These are phyloP conservation scores for Clitopilus passeckerianus DNA, from an alignment of 768 basidiomycete species.

Conservation along the genomic window DNA sequence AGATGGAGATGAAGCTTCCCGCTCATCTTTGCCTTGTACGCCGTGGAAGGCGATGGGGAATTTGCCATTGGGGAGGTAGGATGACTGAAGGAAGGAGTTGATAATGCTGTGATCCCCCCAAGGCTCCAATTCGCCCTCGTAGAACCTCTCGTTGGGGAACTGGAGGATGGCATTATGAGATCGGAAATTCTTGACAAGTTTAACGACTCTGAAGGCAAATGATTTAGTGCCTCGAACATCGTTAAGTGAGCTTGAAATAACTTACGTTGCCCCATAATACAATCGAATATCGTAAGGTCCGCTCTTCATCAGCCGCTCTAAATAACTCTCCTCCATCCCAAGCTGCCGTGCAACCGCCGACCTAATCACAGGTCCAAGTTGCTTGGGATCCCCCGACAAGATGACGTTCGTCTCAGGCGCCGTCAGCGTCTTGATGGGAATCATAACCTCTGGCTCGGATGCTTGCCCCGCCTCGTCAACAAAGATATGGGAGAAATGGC, in stretches of 20 bases:
- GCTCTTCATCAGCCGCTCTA: constrained; percentile 53
- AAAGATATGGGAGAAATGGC: constrained; percentile 66
- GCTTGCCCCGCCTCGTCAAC: constrained; percentile 72
- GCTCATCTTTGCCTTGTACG: constrained; percentile 53
- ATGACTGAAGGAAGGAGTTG: constrained; percentile 30
- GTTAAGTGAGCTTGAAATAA: background rate
- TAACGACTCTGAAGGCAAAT: constrained; percentile 43
- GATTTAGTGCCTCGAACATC: background rate
- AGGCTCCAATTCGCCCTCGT: constrained; percentile 44
- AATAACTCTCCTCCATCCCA: constrained; percentile 54
- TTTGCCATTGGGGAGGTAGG: constrained; percentile 33
- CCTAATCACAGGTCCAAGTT: constrained; percentile 64
- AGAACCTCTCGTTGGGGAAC: constrained; percentile 61
- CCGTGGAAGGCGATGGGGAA: constrained; percentile 65
- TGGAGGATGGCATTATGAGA: constrained; percentile 56
- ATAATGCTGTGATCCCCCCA: constrained; percentile 37
- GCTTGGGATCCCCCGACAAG: constrained; percentile 67
- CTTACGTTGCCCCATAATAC: constrained; percentile 24
- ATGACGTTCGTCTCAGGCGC: constrained; percentile 49
- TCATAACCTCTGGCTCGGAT: constrained; percentile 62
- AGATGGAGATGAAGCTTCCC: constrained; percentile 64
- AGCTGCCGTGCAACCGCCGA: constrained; percentile 53
- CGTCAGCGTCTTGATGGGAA: constrained; percentile 58
- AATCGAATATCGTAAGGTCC: constrained; percentile 31
- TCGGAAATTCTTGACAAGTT: constrained; percentile 60